phyloP scores from a whole-genome alignment of 805 yeast genomes.

The Wickerhamiella qilinensis region DNA sequence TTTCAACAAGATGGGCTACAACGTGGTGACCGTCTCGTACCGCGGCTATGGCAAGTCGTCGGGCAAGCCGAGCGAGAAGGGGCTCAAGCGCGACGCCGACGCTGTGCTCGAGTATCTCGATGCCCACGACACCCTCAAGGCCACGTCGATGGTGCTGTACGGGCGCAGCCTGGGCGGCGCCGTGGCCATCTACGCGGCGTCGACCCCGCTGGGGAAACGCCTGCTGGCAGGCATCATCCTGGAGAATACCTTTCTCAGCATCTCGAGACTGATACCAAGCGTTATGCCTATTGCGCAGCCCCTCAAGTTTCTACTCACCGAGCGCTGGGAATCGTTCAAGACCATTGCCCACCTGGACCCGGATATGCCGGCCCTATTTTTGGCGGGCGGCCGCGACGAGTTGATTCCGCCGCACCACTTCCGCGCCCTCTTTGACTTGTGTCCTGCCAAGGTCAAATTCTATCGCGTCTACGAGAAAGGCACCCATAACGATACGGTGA shows the following conservation, averaged over 20 bases:
- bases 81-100: constrained; percentile 70
- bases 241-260: constrained; percentile 74
- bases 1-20: constrained; percentile 44
- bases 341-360: constrained; percentile 36
- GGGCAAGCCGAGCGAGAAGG: constrained; percentile 61
- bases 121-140: constrained; percentile 35
- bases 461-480: constrained; percentile 42
- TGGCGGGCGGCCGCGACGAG: constrained; percentile 69
- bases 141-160: constrained; percentile 46
- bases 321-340: constrained; percentile 66
- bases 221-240: constrained; percentile 48
- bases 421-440: constrained; percentile 37
- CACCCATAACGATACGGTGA: constrained; percentile 70
- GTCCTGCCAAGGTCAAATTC: constrained; percentile 35
- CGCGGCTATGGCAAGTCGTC: constrained; percentile 79
- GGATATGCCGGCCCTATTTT: constrained; percentile 47
- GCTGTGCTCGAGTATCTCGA: constrained; percentile 45
- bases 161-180: constrained; percentile 96
- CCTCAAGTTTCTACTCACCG: constrained; percentile 52
- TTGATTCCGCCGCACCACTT: constrained; percentile 83
- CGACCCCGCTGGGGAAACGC: constrained; percentile 29
- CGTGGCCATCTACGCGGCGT: constrained; percentile 68
- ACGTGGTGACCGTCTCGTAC: constrained; percentile 74
- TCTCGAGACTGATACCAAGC: constrained; percentile 42
- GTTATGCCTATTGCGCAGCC: constrained; percentile 9